Percentiles rank a stretch among this genome's conserved stretches.
Evolutionary conservation across 768 basidiomycete genomes (phyloP).

Genomic region (Obba rivulosa): DNA sequence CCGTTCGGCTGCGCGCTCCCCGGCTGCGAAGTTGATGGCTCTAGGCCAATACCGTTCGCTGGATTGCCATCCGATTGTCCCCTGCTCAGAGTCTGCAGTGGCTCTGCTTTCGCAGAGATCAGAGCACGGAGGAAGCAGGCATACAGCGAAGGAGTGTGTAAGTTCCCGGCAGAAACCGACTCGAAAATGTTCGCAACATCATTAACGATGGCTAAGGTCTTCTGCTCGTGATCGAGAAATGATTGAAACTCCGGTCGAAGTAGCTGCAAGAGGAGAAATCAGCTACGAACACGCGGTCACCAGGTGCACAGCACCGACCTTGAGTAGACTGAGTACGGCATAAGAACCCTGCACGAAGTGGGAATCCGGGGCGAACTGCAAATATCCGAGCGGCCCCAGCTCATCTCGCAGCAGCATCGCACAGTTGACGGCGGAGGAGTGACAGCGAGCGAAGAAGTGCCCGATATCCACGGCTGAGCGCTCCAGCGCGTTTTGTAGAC

Average conservation of each 20-base stretch:
- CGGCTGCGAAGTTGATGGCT: conserved; percentile 6
- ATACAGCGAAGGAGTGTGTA: conserved; percentile 90
- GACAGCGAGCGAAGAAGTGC: conserved; percentile 79
- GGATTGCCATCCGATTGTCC: conserved; percentile 2
- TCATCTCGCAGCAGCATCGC: conserved; percentile 72
- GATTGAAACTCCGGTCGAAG: conserved; percentile 79
- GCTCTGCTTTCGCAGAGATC: conserved; percentile 46
- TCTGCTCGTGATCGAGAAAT: conserved; percentile 69
- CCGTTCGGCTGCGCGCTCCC: conserved; percentile 1
- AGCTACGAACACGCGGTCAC: neutral
- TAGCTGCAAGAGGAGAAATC: conserved; percentile 40
- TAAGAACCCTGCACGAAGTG: conserved; percentile 92
- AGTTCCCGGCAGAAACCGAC: conserved; percentile 65
- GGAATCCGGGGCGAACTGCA: conserved; percentile 85
- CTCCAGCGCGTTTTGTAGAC: conserved; percentile 93
- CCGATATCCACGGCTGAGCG: conserved; percentile 64
- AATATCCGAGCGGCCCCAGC: conserved; percentile 67
- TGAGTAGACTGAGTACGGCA: conserved; percentile 86
- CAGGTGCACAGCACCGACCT: conserved; percentile 44
- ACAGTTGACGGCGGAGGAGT: conserved; percentile 65
- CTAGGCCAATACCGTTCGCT: conserved; percentile 2
- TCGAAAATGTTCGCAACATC: conserved; percentile 83
- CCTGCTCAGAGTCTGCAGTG: conserved; percentile 8
- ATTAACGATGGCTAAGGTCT: conserved; percentile 63
- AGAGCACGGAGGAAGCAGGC: conserved; percentile 77